Evolutionary conservation across 306 rosid genomes (phyloP), one percentile per base, ranked within the genome.

Genomic region (Senna tora): DNA sequence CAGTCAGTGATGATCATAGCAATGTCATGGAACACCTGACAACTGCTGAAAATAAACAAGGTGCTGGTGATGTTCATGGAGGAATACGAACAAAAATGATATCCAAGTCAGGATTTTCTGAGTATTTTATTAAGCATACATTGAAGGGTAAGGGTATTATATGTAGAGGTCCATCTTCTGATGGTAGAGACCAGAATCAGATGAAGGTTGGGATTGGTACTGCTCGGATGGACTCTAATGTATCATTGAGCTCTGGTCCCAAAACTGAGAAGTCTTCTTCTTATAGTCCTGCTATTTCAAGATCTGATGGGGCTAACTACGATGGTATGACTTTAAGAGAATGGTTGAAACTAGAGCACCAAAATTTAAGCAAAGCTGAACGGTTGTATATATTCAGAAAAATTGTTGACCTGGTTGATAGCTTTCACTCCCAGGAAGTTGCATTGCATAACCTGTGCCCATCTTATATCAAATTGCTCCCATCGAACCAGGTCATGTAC

Each of bases 71-170:
- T 75, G 34, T 75, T 72, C 87, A 42, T 41, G 84, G 86, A 65
- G 86, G 87, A 51, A 79, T 87, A 46, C 87, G 91, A 79, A 93
- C 97, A 46, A 93, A 91, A 83, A 87, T 90, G 14, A 69, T 90
- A 74, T 90, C 97, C 34, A 89, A 87, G 79, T 86, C 97, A 8
- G 93, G 97, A n/a, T 92, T 89, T 80, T 85, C 97, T 42, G 94
- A 93, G 75, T 87, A 74, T 82, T 89, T 89, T 78, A 84, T 89
- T 34, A 93, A 93, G 75, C 84, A 56, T 77, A 84, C 97, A 6
- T 69, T 93, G 81, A 87, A 84, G 83, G 93, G 94, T 51, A 93
- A 93, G 86, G 98, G 98, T 22, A 67, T 86, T 56, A 64, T 90
- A 49, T 73, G 56, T 61, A 90, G 80, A 75, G 89, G 84, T 58